These are phyloP conservation scores for Tulasnella sp. DNA, from an alignment of 768 basidiomycete species.

Conservation along the genomic window DNA sequence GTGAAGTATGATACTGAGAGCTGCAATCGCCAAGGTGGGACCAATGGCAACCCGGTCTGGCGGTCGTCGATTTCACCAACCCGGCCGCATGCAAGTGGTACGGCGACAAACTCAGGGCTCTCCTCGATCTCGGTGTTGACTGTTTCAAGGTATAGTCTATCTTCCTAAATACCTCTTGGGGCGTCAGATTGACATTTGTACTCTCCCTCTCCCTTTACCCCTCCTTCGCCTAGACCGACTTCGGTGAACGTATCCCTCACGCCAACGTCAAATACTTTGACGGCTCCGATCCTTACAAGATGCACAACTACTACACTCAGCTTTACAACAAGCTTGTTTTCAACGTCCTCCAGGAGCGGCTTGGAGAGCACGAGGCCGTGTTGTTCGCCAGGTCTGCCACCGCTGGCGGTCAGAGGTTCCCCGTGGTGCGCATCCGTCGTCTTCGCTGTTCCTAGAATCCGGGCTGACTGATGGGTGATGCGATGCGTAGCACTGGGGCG, in stretches of 20 bases:
- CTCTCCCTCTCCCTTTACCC: neutral
- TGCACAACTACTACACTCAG: conserved; percentile 64
- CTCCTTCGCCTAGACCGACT: conserved; percentile 43
- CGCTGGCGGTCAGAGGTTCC: conserved; percentile 59
- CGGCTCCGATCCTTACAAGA: conserved; percentile 57
- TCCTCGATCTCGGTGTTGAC: conserved; percentile 51
- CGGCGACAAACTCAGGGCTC: conserved; percentile 36
- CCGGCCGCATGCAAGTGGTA: conserved; percentile 53
- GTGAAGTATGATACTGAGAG: neutral
- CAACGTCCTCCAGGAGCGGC: conserved; percentile 46
- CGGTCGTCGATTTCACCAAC: conserved; percentile 53
- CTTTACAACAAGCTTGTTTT: conserved; percentile 67
- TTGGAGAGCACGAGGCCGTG: conserved; percentile 58
- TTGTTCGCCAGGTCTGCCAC: conserved; percentile 61
- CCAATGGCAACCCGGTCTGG: conserved; percentile 51
- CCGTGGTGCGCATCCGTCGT: conserved; percentile 27
- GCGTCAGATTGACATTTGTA: conserved; percentile 2
- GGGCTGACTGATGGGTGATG: neutral
- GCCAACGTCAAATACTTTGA: conserved; percentile 53
- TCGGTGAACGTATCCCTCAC: conserved; percentile 70
- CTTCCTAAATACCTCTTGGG: no score
- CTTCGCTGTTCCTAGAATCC: neutral
- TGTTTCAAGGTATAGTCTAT: conserved; percentile 40
- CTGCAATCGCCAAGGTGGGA: conserved; percentile 37
- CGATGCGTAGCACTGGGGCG: conserved; percentile 48